Evolutionary conservation across 192 early-diverging fungal genomes (phyloP).

Genomic region (Backusella tuberculispora): DNA sequence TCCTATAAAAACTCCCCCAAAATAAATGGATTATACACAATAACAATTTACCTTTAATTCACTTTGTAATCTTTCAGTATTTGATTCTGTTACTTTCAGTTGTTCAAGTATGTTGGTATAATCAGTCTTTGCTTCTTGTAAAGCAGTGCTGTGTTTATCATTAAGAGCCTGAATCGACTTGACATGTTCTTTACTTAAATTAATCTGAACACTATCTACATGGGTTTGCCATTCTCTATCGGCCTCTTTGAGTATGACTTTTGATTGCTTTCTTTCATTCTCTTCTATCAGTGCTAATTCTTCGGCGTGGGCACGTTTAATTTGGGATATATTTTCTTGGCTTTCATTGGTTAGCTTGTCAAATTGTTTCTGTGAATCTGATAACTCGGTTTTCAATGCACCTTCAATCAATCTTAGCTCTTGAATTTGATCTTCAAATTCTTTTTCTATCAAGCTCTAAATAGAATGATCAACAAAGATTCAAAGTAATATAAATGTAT

Average conservation of each 20-base stretch:
- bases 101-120: neutral
- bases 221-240: constrained; percentile 1
- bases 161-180: neutral
- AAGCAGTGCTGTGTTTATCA: neutral
- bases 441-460: neutral
- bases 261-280: constrained; percentile 5
- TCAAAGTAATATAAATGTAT: neutral
- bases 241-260: neutral
- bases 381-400: neutral
- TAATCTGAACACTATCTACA: neutral
- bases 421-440: neutral
- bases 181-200: neutral
- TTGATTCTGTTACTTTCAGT: neutral
- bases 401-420: neutral
- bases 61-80: neutral
- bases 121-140: neutral
- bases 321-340: neutral
- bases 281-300: neutral
- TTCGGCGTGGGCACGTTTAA: neutral
- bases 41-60: neutral
- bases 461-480: neutral
- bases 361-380: neutral
- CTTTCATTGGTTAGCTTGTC: neutral
- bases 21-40: neutral
- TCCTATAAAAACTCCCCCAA: neutral